These are phyloP conservation scores for Penicillium sp. DNA, from an alignment of 2,329 filamentous ascomycete genomes.

Conservation along the genomic window DNA sequence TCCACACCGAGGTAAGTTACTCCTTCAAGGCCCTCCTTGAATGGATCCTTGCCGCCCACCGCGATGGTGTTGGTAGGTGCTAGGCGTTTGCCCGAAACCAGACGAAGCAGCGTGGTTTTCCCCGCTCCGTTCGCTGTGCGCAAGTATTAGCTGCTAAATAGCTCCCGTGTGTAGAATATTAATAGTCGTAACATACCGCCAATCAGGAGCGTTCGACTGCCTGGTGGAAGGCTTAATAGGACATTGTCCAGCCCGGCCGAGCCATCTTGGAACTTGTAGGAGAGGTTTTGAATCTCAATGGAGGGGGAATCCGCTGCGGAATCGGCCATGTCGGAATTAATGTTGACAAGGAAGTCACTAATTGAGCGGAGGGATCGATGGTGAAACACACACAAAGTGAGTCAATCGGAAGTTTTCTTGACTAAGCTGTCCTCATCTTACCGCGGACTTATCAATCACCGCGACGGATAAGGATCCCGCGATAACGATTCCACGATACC, in stretches of 20 bases:
- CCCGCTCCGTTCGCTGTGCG: constrained; percentile 81
- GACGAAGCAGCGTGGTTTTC: constrained; percentile 92
- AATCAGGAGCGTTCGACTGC: constrained; percentile 85
- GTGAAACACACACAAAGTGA: not conserved
- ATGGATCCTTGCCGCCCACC: constrained; percentile 84
- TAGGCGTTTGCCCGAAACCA: constrained; percentile 92
- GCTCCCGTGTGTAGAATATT: too few relatives aligned
- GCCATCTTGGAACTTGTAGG: constrained; percentile 86
- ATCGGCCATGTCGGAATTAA: constrained; percentile 21
- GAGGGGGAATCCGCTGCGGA: constrained; percentile 48
- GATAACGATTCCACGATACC: not conserved
- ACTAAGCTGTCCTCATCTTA: constrained; percentile 1
- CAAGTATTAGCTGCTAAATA: not conserved
- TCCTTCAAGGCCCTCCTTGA: constrained; percentile 84
- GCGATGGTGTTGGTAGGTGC: constrained; percentile 72
- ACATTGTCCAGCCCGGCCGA: constrained; percentile 75
- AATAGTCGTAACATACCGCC: constrained; percentile 58
- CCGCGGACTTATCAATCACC: not conserved
- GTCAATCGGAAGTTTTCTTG: not conserved
- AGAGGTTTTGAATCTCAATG: constrained; percentile 73
- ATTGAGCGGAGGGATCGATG: not conserved
- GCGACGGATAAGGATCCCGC: constrained; percentile 5
- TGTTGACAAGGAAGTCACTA: not conserved
- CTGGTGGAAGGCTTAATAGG: constrained; percentile 71
- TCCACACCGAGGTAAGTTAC: constrained; percentile 97